These are phyloP conservation scores for Trametes polyzona DNA, from an alignment of 1,284 basidiomycete genomes.

Conservation along the genomic window DNA sequence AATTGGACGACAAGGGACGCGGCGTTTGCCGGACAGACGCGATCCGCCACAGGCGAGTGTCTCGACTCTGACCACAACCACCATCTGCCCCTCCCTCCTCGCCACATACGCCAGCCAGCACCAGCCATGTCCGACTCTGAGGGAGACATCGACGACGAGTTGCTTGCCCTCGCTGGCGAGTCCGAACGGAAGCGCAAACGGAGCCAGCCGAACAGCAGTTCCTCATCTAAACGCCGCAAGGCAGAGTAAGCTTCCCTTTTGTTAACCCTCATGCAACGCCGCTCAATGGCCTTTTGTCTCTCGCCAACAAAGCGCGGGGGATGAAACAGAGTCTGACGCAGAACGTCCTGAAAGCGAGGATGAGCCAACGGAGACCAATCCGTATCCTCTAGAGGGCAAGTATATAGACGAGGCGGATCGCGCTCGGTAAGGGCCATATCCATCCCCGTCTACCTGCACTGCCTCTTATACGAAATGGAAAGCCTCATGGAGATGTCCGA, in stretches of 20 bases:
- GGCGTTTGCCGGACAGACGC: constrained; percentile 2
- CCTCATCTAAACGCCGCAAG: constrained; percentile 50
- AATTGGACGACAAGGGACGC: constrained; percentile 3
- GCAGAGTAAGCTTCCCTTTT: constrained; percentile 45
- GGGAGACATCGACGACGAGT: constrained; percentile 68
- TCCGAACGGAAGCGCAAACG: constrained; percentile 56
- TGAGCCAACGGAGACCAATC: constrained; percentile 54
- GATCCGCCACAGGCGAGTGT: constrained; percentile 5
- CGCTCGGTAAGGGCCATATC: constrained; percentile 58
- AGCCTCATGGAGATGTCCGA: constrained; percentile 85
- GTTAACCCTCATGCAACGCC: neutral
- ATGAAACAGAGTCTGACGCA: constrained; percentile 46
- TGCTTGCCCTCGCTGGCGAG: constrained; percentile 67
- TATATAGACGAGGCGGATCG: constrained; percentile 86
- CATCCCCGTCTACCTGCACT: neutral
- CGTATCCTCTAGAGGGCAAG: constrained; percentile 90
- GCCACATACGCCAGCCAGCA: neutral
- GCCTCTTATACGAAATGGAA: constrained; percentile 13
- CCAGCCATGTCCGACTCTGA: constrained; percentile 70
- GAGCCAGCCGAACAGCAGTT: constrained; percentile 34
- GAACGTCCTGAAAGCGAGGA: constrained; percentile 65
- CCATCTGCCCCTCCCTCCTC: constrained; percentile 4
- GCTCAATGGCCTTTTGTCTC: constrained; percentile 5
- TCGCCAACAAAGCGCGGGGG: constrained; percentile 17
- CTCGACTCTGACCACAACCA: neutral